Base-by-base conservation (phyloP, 805 yeast species). In the Saccharomycopsis fermentans region DNA sequence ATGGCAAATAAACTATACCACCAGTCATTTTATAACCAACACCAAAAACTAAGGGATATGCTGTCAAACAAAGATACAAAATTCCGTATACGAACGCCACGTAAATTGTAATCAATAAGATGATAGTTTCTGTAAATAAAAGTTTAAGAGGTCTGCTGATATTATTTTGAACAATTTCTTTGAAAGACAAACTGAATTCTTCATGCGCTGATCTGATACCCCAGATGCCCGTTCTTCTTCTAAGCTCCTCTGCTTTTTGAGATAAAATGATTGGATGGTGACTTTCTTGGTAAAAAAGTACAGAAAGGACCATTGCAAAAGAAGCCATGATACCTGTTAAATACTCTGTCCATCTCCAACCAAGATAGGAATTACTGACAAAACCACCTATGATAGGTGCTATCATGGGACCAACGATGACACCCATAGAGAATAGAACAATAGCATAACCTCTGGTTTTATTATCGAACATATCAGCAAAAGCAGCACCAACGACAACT, bases 291-390 rank as follows among this genome's bases (percentile, higher is more conserved):
- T 73, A 73, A 59, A 81, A 74, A n/a, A 86, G 64, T 0, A 74
- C 59, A 19, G 75, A 68, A 14, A 72, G 59, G 1, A 77, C 66
- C 1, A 74, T 64, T 12, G 79, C 74, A 4, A 78, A 69, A 2
- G 76, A 71, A 19, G 79, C 78, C 68, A 85, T 69, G 58, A 87
- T 82, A 62, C 87, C 92, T 1, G 84, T 77, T 58, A 88, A 72
- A 69, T 87, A 89, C 63, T 76, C 78, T 12, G 87, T 79, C 96
- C 95, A 89, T 67, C 96, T 77, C 95, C 96, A 88, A 17, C 90
- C 88, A 50, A 90, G 73, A 58, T 77, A 74, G 11, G 72, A 66
- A 58, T 81, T 78, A n/a, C 76, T 78, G 51, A 85, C 81, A 69
- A 84, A 87, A 0, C 84, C 84, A 60, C 91, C 88, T 54, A 81